Base-by-base conservation (phyloP, 768 basidiomycete species). In the Candolleomyces aberdarensis region DNA sequence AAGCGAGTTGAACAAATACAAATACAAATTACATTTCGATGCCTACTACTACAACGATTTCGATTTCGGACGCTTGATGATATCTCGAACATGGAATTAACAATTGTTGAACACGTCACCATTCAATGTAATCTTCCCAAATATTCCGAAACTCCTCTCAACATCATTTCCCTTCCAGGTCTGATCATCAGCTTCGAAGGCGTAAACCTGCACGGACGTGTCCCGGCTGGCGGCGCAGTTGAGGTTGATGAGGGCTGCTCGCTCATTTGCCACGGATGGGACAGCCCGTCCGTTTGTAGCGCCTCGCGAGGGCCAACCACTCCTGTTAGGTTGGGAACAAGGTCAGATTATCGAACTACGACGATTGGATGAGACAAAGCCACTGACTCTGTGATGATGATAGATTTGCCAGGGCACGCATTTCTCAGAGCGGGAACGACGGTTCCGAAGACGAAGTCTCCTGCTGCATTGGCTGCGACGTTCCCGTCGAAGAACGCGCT, bases 251-350 rank as follows among this genome's bases (percentile, higher is more conserved):
- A 78, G 60, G 1, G 77, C 78, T 17, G 65, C 69, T 17, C 64
- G 64, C 56, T 77, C 75, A 59, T 79, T 71, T 0, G 15, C 55
- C 8, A 71, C 49, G 0, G 75, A 75, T 8, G 75, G 66, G 5
- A 70, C 72, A 1, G 75, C 78, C 0, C 52, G 67, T 20, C 74
- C 72, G 43, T 64, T 62, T 11, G 55, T 62, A 5, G 59, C 52
- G 5, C 78, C 78, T 26, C 76, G 69, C 9, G 78, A 78, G 14
- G 78, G 76, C 77, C 76, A 79, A 29, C 77, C 78, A 29, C 75
- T 71, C 65, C 75, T 76, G 46, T 40, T 13, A 41, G 15, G 22
- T 3, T 52, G 14, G 10, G 2, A 20, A 26, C 1, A 26, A 26
- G 26, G 26, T 26, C 26, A 26, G 26, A 26, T 26, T 26, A 26